phyloP scores from a whole-genome alignment of 2,329 filamentous ascomycete genomes.

The Penicillium occitanis region DNA sequence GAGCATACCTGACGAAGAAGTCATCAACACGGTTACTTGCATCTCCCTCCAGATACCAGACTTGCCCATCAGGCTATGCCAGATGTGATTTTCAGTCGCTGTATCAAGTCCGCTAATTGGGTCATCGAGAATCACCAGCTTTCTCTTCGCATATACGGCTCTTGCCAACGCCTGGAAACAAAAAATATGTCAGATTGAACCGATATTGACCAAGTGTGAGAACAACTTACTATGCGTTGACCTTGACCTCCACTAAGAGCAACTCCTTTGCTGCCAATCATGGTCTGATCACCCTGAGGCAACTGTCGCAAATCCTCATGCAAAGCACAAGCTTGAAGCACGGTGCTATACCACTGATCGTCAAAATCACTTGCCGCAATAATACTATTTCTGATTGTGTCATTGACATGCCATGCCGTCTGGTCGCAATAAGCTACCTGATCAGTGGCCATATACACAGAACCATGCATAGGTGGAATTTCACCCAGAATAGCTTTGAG shows the following conservation, averaged over 20 bases:
- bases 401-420: constrained; percentile 34
- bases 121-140: constrained; percentile 22
- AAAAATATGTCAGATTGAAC: background rate
- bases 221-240: constrained; percentile 48
- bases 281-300: constrained; percentile 45
- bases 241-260: constrained; percentile 55
- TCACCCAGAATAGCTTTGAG: constrained; percentile 49
- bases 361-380: constrained; percentile 30
- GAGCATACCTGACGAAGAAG: constrained; percentile 22
- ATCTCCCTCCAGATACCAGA: constrained; percentile 20
- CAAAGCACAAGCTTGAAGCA: constrained; percentile 34
- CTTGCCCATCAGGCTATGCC: constrained; percentile 23
- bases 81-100: constrained; percentile 23
- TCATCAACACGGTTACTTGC: constrained; percentile 21
- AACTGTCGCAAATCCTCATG: constrained; percentile 43
- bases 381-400: constrained; percentile 35
- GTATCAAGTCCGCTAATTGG: constrained; percentile 24
- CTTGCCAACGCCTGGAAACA: constrained; percentile 37
- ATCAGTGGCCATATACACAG: constrained; percentile 32
- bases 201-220: too few relatives aligned
- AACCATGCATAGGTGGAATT: constrained; percentile 36
- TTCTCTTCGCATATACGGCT: constrained; percentile 48
- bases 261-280: constrained; percentile 54
- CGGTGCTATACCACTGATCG: constrained; percentile 31
- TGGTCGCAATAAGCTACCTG: constrained; percentile 45